Conservation (phyloP, 1,139 yeast species). For the Suhomyces yuchorum region DNA sequence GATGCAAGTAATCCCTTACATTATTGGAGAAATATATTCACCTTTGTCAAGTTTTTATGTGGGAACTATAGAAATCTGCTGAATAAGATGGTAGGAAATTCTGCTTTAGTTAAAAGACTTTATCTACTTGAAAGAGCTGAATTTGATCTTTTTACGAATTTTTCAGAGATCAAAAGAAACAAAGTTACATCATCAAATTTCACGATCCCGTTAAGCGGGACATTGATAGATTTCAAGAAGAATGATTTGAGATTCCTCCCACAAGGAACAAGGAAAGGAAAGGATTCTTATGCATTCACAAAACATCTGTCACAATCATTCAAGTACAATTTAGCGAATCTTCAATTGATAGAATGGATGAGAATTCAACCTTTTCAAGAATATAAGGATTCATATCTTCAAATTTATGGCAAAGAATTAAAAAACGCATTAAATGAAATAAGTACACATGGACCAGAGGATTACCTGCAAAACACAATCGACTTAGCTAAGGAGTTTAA, state of each 20-base stretch:
- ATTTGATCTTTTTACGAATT: conserved; percentile 4
- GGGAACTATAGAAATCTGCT: conserved; percentile 10
- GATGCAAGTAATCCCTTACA: not conserved
- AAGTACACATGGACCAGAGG: conserved; percentile 7
- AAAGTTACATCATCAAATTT: not conserved
- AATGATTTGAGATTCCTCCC: conserved; percentile 39
- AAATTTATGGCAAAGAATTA: conserved; percentile 13
- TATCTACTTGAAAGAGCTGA: conserved; percentile 13
- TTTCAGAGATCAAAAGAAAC: not conserved
- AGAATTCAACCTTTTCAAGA: conserved; percentile 38
- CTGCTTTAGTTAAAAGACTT: conserved; percentile 11
- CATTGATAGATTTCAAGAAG: conserved; percentile 38
- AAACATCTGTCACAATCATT: conserved; percentile 14
- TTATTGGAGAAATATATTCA: conserved; percentile 10
- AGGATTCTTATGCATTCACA: conserved; percentile 14
- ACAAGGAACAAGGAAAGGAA: not conserved
- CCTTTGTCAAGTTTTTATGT: conserved; percentile 11
- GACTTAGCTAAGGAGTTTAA: conserved; percentile 13
- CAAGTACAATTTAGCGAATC: conserved; percentile 21
- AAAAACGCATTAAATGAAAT: conserved; percentile 15
- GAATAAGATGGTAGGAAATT: conserved; percentile 7
- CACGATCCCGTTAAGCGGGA: conserved; percentile 24
- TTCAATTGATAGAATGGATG: conserved; percentile 46
- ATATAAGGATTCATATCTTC: conserved; percentile 29
- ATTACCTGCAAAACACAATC: conserved; percentile 11